Base-by-base conservation (phyloP, 345 rosid species). In the Corchorus olitorius region DNA sequence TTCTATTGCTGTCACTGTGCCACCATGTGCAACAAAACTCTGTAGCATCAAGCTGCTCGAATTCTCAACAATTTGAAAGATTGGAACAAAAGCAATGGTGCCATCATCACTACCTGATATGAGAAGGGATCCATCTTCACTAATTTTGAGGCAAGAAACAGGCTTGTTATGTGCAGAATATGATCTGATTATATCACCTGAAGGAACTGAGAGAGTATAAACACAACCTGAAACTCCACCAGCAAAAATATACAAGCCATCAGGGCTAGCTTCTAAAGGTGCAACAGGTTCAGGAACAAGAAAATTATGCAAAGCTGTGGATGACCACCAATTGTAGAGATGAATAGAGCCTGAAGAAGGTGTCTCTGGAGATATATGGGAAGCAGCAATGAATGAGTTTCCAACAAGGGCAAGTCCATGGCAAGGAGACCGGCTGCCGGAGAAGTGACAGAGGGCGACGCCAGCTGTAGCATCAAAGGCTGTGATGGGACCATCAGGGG, bases 281-380 rank as follows among this genome's bases (percentile, higher is more conserved):
- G 87, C 89, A 37, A 81, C 86, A 6, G 91, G 86, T 71, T 86
- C 89, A 19, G 91, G 89, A 59, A 86, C 61, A 52, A 83, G 87
- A 15, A 88, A 74, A 27, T 74, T 79, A 65, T 86, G 87, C 59
- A 81, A 37, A 43, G 84, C 82, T 2, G 86, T 73, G 0, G 87
- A 61, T 12, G 87, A 84, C 84, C 87, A 84, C 85, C 86, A 83
- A 61, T 77, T 80, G 78, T 88, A 88, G 54, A 84, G 84, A 73
- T 82, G 86, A 72, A 85, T 76, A 17, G 86, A 82, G 73, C 81
- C 82, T 0, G 82, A 83, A 66, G 76, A 83, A 66, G 76, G 78
- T 1, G 85, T 84, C 61, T 76, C 55, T 15, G 84, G 66, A 3
- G 86, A 86, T 56, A 84, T 55, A 60, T 88, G 91, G 27, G 89